Base-by-base conservation (phyloP, 805 yeast species). In the Suhomyces faveliae region DNA sequence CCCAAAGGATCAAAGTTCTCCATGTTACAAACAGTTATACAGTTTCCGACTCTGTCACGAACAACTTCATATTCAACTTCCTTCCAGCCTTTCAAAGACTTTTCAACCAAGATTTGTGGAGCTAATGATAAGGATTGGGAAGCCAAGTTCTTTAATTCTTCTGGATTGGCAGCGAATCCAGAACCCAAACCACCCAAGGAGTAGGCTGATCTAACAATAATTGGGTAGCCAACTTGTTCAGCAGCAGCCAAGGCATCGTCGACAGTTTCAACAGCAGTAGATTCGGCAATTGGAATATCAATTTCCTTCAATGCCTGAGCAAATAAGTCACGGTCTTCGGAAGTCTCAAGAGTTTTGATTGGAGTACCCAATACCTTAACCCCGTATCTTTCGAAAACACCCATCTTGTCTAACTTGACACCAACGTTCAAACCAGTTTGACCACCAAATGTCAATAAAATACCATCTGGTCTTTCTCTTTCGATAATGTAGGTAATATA, bases 11-110 rank as follows among this genome's bases (percentile, higher is more conserved):
- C 99, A 60, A 92, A 92, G 77, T 92, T 92, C 75, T 92, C 99
- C 99, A 92, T 92, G 73, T 92, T 92, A 79, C 99, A 92, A 46
- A 92, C 99, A 39, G 99, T 92, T 67, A 92, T 92, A 80, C 99
- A 92, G 80, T 92, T 92, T 57, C 86, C 97, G 48, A 87, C 94
- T 55, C 94, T 81, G 75, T 92, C 99, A 66, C 99, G 86, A 48
- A 92, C 98, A 55, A 92, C 99, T 76, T 92, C 99, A 69, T 92
- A 92, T 73, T 92, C 99, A 53, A 92, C 95, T 73, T 92, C 99
- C 70, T 92, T 92, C 99, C 99, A 92, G 55, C 99, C 99, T 77
- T 91, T 92, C 73, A 92, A 77, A 5, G 98, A 92, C 77, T 87
- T 91, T 73, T 92, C 99, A 53, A 92, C 98, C 59, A 92, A 76